Base-by-base conservation (phyloP, 2,329 filamentous ascomycete species). In the Sporothrix mexicana region DNA sequence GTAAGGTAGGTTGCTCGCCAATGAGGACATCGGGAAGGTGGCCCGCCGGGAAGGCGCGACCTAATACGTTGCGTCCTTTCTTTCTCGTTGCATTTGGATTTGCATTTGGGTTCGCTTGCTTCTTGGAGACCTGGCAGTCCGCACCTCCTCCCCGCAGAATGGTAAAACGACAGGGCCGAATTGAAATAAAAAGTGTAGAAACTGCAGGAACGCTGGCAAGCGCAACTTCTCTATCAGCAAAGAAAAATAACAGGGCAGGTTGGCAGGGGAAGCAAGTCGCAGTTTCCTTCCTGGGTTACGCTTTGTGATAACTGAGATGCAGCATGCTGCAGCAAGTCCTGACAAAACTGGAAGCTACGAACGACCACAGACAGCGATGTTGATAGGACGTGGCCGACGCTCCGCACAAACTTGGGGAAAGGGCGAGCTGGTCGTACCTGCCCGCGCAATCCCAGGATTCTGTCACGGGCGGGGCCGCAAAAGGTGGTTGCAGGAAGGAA, bases 381-480 rank as follows among this genome's bases (percentile, higher is more conserved):
- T 12, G 67, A 69, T 69, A 59, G n/a, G 67, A 59, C 67, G 15
- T 51, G 36, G 49, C 67, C 36, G 67, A n/a, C 43, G 30, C 66
- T 69, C 49, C 66, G 36, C 41, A 20, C 25, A 17, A 25, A 7
- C 53, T 43, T 59, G 51, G 20, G 51, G 15, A 59, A 36, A 59
- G 67, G 30, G n/a, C 12, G 30, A 45, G 10, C 13, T 25, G 41
- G 51, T 13, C 41, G 67, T 57, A 47, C 67, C 20, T 70, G 53
- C 51, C 51, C 53, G 41, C 51, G 17, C 23, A 36, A 47, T 68
- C 71, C 73, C 71, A 73, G 45, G 53, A 69, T 45, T 71, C 51
- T 69, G 71, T 73, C 68, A 71, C 68, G 71, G 61, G 69, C 69
- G 72, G 72, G 72, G 69, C 72, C 61, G 61, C 36, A 53, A 67